phyloP scores from a whole-genome alignment of 225 moss, liverwort and hornwort species.

The Asterella californica region DNA sequence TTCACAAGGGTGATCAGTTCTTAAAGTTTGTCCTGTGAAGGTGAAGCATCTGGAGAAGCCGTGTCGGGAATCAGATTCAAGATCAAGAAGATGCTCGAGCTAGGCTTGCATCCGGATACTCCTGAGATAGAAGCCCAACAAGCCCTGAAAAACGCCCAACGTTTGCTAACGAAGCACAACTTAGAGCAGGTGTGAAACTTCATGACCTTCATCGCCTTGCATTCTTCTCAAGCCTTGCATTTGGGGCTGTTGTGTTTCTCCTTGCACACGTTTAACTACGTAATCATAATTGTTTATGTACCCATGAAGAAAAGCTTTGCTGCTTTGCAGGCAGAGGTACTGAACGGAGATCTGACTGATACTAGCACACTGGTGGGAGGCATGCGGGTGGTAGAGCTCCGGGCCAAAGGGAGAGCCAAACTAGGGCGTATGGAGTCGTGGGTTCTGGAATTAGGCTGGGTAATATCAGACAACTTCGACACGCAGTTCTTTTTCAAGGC shows the following conservation, averaged over 20 bases:
- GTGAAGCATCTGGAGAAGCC: slow-evolving; percentile 20
- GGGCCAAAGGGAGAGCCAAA: slow-evolving; percentile 40
- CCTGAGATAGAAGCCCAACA: slow-evolving; percentile 56
- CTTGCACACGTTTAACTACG: not conserved
- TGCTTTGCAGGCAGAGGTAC: slow-evolving; percentile 45
- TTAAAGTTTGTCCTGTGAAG: slow-evolving; percentile 7
- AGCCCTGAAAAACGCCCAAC: slow-evolving; percentile 53
- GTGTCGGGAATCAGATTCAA: slow-evolving; percentile 38
- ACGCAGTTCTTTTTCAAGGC: slow-evolving; percentile 42
- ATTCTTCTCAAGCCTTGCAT: not conserved
- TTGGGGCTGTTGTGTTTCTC: not conserved
- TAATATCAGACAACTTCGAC: slow-evolving; percentile 54
- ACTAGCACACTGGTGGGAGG: slow-evolving; percentile 42
- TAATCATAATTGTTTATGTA: not conserved
- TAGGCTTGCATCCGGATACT: slow-evolving; percentile 49
- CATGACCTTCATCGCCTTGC: not conserved
- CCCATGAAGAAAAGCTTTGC: not conserved
- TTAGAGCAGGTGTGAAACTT: slow-evolving; percentile 36
- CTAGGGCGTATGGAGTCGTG: slow-evolving; percentile 46
- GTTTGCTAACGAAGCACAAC: slow-evolving; percentile 50
- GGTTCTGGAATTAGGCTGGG: slow-evolving; percentile 43
- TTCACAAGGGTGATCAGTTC: not conserved
- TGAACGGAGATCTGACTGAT: slow-evolving; percentile 47
- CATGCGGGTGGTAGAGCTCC: slow-evolving; percentile 51
- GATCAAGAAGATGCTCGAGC: slow-evolving; percentile 53